Evolutionary conservation across 805 yeast genomes (phyloP).

Genomic region (Candida lessepsii): DNA sequence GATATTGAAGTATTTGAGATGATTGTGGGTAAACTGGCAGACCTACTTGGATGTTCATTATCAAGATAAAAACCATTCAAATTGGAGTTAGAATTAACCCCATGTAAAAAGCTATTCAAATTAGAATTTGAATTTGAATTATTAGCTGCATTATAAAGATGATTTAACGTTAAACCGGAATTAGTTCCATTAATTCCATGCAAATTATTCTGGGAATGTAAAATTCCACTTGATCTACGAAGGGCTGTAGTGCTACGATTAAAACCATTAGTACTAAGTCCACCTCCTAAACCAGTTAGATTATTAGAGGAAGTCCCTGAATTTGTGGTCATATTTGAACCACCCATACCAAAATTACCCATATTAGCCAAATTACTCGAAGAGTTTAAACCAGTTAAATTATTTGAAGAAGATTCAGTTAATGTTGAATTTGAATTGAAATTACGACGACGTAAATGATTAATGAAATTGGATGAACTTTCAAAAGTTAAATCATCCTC

Average conservation of each 20-base stretch:
- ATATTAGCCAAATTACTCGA: neutral
- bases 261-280: neutral
- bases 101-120: neutral
- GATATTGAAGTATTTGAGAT: conserved; percentile 7
- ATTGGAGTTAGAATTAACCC: conserved; percentile 1
- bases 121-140: conserved; percentile 2
- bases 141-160: conserved; percentile 3
- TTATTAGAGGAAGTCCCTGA: neutral
- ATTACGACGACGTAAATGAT: conserved; percentile 3
- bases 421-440: conserved; percentile 2
- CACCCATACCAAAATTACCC: too few relatives aligned
- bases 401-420: neutral
- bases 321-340: too few relatives aligned
- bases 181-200: neutral
- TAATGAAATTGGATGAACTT: conserved; percentile 4
- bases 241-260: neutral
- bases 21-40: conserved; percentile 8
- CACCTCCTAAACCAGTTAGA: neutral
- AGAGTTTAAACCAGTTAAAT: neutral
- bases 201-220: conserved; percentile 3
- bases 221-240: conserved; percentile 1
- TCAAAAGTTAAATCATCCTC: conserved; percentile 2
- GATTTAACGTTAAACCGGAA: conserved; percentile 3
- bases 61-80: conserved; percentile 4
- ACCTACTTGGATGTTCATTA: conserved; percentile 6